Base-by-base conservation (phyloP, 305 asterid genomes). In the Fraxinus nigra region DNA sequence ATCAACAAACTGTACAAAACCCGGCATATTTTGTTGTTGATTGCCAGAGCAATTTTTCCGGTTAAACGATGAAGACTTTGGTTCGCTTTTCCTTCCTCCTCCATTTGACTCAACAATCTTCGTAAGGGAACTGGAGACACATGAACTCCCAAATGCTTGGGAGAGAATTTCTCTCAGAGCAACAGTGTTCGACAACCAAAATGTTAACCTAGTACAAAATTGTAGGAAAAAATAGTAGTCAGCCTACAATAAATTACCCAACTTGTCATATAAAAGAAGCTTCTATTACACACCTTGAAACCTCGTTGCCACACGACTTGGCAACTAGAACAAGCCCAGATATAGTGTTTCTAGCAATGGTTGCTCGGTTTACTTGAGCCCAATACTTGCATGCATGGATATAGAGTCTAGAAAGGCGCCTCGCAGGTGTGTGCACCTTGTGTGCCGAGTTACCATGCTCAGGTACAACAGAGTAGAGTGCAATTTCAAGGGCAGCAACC, bases 401-500 rank as follows among this genome's bases (percentile, higher is more conserved):
- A 78, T 94, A 95, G 74, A 94, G 91, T 72, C 99, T 90, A 77
- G 97, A 90, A 81, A 94, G 97, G 81, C 97, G 97, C 83, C 99
- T 90, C 30, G 98, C 97, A 81, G 99, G 97, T 80, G 97, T 91
- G 85, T 95, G 98, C 89, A 93, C 92, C 89, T 95, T 95, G 87
- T 95, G 98, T 73, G 95, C 93, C 4, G 98, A 94, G 89, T 92
- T 91, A 46, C 93, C 94, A 88, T 95, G 99, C 86, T 94, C 99
- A 77, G 99, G 98, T 63, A 91, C 93, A 78, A 95, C 95, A 81
- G 97, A 93, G 85, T 95, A 95, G 18, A 95, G 90, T 43, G 98
- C 89, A 82, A 95, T 87, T 91, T 95, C 99, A 82, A 95, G 89
- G 82, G 99, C 93, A 76, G 98, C 98, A 51, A 95, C 99, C 91